Evolutionary conservation across 2,329 filamentous ascomycete species (phyloP).

Genomic region (Fulvia fulva): DNA sequence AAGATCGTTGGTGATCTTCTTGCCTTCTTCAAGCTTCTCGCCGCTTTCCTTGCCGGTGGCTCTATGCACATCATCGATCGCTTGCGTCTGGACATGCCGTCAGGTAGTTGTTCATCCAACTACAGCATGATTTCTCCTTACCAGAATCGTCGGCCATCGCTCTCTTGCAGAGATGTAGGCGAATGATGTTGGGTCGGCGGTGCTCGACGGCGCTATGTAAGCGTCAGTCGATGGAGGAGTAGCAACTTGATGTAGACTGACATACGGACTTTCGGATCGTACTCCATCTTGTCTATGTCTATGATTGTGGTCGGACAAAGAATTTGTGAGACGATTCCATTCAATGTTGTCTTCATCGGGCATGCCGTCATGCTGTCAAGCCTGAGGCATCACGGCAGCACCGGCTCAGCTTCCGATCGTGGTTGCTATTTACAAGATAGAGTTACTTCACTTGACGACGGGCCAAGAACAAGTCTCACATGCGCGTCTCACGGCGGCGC

Average conservation of each 20-base stretch:
- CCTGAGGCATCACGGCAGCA: neutral
- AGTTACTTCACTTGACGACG: neutral
- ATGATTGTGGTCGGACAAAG: slow-evolving; percentile 2
- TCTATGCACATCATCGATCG: slow-evolving; percentile 91
- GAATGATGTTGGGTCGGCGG: slow-evolving; percentile 80
- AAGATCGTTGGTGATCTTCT: slow-evolving; percentile 75
- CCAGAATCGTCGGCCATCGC: slow-evolving; percentile 90
- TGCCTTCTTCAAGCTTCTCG: slow-evolving; percentile 72
- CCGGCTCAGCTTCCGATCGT: neutral
- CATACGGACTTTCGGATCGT: slow-evolving; percentile 70
- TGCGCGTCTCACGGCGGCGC: neutral
- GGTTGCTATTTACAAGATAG: neutral
- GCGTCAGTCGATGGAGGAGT: slow-evolving; percentile 8
- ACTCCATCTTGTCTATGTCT: slow-evolving; percentile 55
- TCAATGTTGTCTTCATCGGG: neutral
- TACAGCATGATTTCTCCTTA: slow-evolving; percentile 49
- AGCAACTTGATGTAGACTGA: neutral
- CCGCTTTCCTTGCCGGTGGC: slow-evolving; percentile 59
- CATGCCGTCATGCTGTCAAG: neutral
- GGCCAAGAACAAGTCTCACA: neutral
- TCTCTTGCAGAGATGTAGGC: slow-evolving; percentile 79
- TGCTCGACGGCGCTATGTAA: slow-evolving; percentile 66
- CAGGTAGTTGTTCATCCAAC: slow-evolving; percentile 3
- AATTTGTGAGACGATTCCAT: slow-evolving; percentile 4
- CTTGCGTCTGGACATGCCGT: slow-evolving; percentile 63